Percentiles rank a stretch among this genome's conserved stretches.
These are phyloP conservation scores for Sporothrix pallida DNA, from an alignment of 2,329 filamentous ascomycete species.

Conservation along the genomic window DNA sequence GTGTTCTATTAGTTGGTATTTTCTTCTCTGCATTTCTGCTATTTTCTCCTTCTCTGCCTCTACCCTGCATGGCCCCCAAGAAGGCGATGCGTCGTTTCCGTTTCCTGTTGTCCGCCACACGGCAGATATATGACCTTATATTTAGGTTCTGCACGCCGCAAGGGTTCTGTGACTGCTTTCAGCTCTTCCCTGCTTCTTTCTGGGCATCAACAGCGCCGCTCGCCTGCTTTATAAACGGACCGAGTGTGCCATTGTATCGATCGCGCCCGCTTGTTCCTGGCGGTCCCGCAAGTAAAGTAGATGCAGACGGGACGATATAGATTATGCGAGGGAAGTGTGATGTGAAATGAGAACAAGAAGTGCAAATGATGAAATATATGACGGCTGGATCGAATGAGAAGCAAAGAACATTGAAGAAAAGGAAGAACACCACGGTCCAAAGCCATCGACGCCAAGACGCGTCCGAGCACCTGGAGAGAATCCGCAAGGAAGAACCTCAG, in stretches of 20 bases:
- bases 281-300: conserved; percentile 2
- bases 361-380: neutral
- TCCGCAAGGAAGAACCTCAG: neutral
- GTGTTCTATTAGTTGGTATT: neutral
- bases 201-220: neutral
- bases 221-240: conserved; percentile 16
- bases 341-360: neutral
- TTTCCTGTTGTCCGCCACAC: conserved; percentile 28
- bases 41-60: too few species aligned
- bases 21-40: too few species aligned
- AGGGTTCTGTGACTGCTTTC: neutral
- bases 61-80: conserved; percentile 5
- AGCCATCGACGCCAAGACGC: neutral
- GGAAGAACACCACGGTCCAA: neutral
- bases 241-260: conserved; percentile 12
- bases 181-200: neutral
- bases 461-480: conserved; percentile 18
- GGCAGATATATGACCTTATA: conserved; percentile 17
- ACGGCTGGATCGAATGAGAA: too few species aligned
- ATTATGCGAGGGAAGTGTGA: neutral
- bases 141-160: neutral
- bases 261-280: conserved; percentile 6
- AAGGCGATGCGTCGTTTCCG: neutral
- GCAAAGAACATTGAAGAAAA: neutral
- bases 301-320: conserved; percentile 5